These are phyloP conservation scores for Talaromyces liani DNA, from an alignment of 495 filamentous ascomycete species.

Conservation along the genomic window DNA sequence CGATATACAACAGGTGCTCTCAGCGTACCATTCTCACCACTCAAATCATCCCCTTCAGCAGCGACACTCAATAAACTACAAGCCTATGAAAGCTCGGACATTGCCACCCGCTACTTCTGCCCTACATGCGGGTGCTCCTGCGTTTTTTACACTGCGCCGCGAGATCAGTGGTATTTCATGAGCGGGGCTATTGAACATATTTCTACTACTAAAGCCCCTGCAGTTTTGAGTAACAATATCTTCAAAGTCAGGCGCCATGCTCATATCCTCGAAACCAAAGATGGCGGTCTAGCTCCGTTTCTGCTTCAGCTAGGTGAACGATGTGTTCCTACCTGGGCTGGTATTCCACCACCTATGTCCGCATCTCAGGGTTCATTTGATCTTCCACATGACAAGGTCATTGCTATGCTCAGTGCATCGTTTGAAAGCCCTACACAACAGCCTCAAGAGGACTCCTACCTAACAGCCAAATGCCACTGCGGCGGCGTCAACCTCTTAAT, in stretches of 20 bases:
- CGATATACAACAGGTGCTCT: background rate
- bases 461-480: background rate
- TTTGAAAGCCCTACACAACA: background rate
- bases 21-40: background rate
- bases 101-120: background rate
- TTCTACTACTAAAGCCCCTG: background rate
- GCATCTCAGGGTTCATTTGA: background rate
- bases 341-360: background rate
- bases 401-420: background rate
- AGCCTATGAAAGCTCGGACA: background rate
- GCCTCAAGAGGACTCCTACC: background rate
- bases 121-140: constrained; percentile 1
- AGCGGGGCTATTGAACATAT: background rate
- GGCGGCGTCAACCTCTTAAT: background rate
- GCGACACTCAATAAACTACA: background rate
- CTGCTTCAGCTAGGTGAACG: background rate
- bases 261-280: background rate
- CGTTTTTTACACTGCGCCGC: background rate
- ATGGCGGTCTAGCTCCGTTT: constrained; percentile 3
- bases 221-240: background rate
- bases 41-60: background rate
- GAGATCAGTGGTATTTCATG: constrained; percentile 1
- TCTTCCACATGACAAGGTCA: background rate
- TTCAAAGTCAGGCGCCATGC: background rate
- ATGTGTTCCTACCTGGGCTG: background rate